phyloP scores from a whole-genome alignment of 345 rosid species.

The Cochlearia excelsa region DNA sequence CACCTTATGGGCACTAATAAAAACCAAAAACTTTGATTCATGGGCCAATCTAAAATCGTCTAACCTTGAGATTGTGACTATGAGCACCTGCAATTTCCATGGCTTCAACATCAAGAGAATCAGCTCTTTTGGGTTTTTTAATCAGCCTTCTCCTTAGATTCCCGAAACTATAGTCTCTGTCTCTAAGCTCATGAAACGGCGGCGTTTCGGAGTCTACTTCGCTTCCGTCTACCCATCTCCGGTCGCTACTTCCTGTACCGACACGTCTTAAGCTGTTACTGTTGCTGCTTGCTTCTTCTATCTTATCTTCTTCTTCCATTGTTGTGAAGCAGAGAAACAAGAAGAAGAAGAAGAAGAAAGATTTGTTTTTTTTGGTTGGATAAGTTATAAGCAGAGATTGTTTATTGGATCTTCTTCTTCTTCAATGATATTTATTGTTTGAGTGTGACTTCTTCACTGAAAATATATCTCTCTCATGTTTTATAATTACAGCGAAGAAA shows the following conservation, averaged over 20 bases:
- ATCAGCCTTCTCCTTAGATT: constrained; percentile 68
- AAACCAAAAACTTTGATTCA: constrained; percentile 19
- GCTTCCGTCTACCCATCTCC: constrained; percentile 93
- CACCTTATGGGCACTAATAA: not conserved
- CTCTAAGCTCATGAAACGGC: constrained; percentile 43
- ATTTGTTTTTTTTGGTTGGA: too few species aligned
- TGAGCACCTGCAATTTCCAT: constrained; percentile 79
- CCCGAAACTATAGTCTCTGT: constrained; percentile 45
- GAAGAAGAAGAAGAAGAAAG: not conserved
- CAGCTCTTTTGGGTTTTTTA: constrained; percentile 67
- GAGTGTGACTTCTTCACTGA: too few species aligned
- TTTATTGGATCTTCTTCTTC: too few species aligned
- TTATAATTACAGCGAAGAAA: too few species aligned
- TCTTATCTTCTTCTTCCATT: constrained; percentile 69
- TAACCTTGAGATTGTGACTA: constrained; percentile 57
- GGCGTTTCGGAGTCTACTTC: constrained; percentile 73
- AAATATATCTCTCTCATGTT: too few species aligned
- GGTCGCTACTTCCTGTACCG: constrained; percentile 52
- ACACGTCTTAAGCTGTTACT: constrained; percentile 44
- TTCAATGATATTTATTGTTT: too few species aligned
- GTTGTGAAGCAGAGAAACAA: constrained; percentile 1
- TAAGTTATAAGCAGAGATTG: too few species aligned
- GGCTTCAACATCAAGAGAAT: constrained; percentile 95
- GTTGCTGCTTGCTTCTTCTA: constrained; percentile 62
- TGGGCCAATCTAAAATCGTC: too few species aligned